Evolutionary conservation across 139 green algal species (phyloP), one percentile per base, ranked within the genome.

Genomic region (Medakamo hakoo): DNA sequence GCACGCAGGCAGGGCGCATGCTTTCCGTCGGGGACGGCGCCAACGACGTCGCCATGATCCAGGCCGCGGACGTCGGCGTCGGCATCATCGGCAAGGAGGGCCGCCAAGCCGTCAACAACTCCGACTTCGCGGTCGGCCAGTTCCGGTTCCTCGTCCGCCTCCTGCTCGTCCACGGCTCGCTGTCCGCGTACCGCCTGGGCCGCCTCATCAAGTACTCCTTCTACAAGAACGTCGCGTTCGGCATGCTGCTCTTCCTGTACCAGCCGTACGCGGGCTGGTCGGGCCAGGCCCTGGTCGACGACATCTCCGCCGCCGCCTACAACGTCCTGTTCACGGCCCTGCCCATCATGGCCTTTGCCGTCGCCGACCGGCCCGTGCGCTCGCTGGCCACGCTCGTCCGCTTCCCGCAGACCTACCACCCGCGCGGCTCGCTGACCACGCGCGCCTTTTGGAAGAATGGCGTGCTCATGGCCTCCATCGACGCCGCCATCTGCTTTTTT

Each of bases 161-260:
- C 70, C 71, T 98, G 59, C 76, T 98, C 32, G 67, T 97, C 32
- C 92, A 98, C 72, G 92, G 92, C 21, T 76, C 86, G 60, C 84
- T 82, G 73, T 80, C 71, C 32, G 93, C 92, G 77, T 90, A 91
- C 65, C 82, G 90, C 60, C 85, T 95, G 72, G 58, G 60, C 4
- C 79, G 88, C 64, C 78, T 90, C 25, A 83, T 96, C 68, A 80
- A 89, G 73, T 98, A 98, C 80, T 89, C 88, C 27, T 98, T 98
- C 81, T 98, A 96, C 79, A 98, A 97, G 76, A 98, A 98, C 76
- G 84, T 96, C 71, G 78, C 81, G 14, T 94, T 95, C 73, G 88
- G 81, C 58, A 73, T 96, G 63, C 79, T 85, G 23, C 81, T 89
- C 25, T 82, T 93, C 56, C 90, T 82, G 76, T 89, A 84, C 69